phyloP scores from a whole-genome alignment of 2,329 filamentous ascomycete species.

The Colletotrichum sp. region DNA sequence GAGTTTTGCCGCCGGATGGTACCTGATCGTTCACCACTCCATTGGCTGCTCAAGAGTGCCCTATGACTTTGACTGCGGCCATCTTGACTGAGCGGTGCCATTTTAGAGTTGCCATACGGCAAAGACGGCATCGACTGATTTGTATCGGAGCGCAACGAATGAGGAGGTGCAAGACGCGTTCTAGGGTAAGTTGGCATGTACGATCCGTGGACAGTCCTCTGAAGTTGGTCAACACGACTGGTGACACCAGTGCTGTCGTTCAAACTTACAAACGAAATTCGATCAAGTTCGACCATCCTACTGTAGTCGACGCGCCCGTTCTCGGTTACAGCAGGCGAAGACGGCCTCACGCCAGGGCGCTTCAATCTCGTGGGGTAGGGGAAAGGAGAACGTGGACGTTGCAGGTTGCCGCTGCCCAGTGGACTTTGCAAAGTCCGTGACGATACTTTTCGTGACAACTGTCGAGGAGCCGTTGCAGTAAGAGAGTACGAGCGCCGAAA shows the following conservation, averaged over 20 bases:
- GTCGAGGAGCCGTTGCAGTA: slow-evolving; percentile 54
- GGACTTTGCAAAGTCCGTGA: slow-evolving; percentile 53
- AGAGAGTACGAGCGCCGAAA: slow-evolving; percentile 59
- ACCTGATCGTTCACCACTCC: slow-evolving; percentile 29
- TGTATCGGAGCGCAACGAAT: slow-evolving; percentile 42
- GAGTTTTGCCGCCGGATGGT: slow-evolving; percentile 36
- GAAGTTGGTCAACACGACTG: not conserved
- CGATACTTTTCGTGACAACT: slow-evolving; percentile 52
- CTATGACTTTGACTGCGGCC: slow-evolving; percentile 24
- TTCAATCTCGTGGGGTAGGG: slow-evolving; percentile 63
- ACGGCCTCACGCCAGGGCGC: slow-evolving; percentile 54
- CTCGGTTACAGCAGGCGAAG: slow-evolving; percentile 54
- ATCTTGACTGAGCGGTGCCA: slow-evolving; percentile 15
- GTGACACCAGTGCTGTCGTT: not conserved
- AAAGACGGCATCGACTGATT: slow-evolving; percentile 47
- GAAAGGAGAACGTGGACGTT: slow-evolving; percentile 63
- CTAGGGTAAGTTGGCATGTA: slow-evolving; percentile 43
- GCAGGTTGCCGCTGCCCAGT: slow-evolving; percentile 43
- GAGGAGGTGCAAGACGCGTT: slow-evolving; percentile 38
- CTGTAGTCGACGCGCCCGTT: slow-evolving; percentile 53
- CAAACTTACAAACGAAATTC: slow-evolving; percentile 47
- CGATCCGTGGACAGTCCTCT: slow-evolving; percentile 51
- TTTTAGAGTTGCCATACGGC: slow-evolving; percentile 23
- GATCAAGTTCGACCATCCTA: slow-evolving; percentile 55
- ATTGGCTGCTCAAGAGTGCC: slow-evolving; percentile 10